A percentile compares a stretch with the other conserved stretches of the same genome.
These are phyloP conservation scores for Phytophthora capsici DNA, from an alignment of 352 stramenopile genomes.

Conservation along the genomic window DNA sequence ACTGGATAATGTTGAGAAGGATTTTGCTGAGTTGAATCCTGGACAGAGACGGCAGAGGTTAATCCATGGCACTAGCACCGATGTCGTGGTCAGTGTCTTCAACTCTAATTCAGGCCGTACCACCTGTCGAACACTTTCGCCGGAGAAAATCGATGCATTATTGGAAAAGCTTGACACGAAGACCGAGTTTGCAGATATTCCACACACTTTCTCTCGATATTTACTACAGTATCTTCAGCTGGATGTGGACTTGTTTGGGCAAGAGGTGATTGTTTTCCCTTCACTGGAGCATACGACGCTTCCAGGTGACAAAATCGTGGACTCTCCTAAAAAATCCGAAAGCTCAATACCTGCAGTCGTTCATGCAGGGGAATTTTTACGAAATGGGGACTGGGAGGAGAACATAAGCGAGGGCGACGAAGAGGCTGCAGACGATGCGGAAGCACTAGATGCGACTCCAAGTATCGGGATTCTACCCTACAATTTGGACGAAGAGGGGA, in stretches of 20 bases:
- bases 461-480: not conserved
- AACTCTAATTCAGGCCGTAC: conserved; percentile 49
- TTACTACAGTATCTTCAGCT: conserved; percentile 52
- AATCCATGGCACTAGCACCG: conserved; percentile 31
- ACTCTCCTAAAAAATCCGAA: conserved; percentile 2
- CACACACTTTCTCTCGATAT: conserved; percentile 41
- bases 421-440: conserved; percentile 1
- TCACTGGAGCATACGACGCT: conserved; percentile 36
- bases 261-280: conserved; percentile 64
- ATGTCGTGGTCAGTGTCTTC: conserved; percentile 48
- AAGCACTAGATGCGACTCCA: not conserved
- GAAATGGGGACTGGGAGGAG: conserved; percentile 18
- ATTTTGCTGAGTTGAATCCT: not conserved
- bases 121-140: conserved; percentile 31
- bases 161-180: conserved; percentile 11
- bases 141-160: conserved; percentile 10
- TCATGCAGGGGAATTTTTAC: conserved; percentile 8
- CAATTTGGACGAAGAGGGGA: conserved; percentile 16
- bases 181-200: not conserved
- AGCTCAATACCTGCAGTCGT: conserved; percentile 8
- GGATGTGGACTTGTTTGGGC: conserved; percentile 61
- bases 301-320: not conserved
- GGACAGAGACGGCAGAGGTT: conserved; percentile 1
- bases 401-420: conserved; percentile 28
- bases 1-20: conserved; percentile 15